Percentiles rank a stretch among this genome's conserved stretches.
phyloP scores from a whole-genome alignment of 345 rosid species.

The Brassica cretica region DNA sequence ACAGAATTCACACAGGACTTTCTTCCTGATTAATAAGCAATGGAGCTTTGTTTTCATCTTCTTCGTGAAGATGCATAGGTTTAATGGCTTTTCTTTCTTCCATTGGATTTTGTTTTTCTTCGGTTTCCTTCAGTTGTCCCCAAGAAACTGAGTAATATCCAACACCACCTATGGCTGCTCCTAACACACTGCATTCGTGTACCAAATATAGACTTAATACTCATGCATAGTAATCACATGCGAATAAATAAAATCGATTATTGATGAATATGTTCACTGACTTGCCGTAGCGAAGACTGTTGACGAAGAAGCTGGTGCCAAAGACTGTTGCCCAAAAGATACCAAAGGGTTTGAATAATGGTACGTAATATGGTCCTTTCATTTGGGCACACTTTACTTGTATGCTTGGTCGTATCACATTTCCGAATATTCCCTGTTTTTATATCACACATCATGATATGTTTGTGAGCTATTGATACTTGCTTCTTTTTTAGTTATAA shows the following conservation, averaged over 20 bases:
- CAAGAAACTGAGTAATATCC: conserved; percentile 60
- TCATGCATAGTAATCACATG: conserved; percentile 6
- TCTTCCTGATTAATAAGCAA: conserved; percentile 50
- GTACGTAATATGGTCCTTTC: conserved; percentile 70
- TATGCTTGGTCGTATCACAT: conserved; percentile 60
- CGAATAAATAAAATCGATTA: neutral
- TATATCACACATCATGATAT: neutral
- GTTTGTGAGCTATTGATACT: neutral
- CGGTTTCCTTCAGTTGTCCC: conserved; percentile 59
- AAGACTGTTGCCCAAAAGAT: conserved; percentile 62
- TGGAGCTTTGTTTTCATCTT: conserved; percentile 45
- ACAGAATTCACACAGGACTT: conserved; percentile 36
- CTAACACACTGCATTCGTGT: conserved; percentile 54
- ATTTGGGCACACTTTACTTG: conserved; percentile 48
- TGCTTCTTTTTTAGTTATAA: neutral
- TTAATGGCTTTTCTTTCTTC: conserved; percentile 27
- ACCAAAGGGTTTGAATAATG: conserved; percentile 79
- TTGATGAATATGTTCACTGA: conserved; percentile 19
- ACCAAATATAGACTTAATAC: neutral
- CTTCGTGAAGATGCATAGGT: conserved; percentile 28
- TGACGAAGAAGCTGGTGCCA: conserved; percentile 66
- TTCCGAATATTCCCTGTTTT: conserved; percentile 59
- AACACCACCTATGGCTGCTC: conserved; percentile 59
- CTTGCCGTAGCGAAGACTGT: conserved; percentile 84
- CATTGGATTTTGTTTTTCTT: conserved; percentile 34